Evolutionary conservation across 306 rosid species (phyloP).

Genomic region (Begonia masoniana): DNA sequence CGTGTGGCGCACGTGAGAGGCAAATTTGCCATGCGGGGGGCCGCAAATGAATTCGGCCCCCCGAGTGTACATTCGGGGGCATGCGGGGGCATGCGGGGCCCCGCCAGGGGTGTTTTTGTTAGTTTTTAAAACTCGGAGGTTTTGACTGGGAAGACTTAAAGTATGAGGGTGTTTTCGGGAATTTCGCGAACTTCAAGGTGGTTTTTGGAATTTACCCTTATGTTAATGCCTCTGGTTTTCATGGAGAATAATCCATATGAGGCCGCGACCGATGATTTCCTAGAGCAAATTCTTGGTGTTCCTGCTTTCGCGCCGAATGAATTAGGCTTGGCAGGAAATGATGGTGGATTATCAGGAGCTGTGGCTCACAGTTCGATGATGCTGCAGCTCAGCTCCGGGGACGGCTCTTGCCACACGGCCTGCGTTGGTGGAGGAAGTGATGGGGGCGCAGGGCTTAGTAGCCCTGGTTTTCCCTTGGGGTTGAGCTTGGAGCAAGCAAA

Average conservation of each 20-base stretch:
- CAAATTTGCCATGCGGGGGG: too few species aligned
- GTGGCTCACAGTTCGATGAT: conserved; percentile 38
- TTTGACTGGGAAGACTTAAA: too few species aligned
- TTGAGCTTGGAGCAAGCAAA: conserved; percentile 85
- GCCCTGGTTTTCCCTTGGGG: conserved; percentile 64
- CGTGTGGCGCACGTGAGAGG: too few species aligned
- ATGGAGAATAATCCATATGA: conserved; percentile 84
- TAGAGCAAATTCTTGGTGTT: conserved; percentile 81
- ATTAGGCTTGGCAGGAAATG: conserved; percentile 29
- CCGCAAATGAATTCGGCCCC: too few species aligned
- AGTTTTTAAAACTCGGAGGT: too few species aligned
- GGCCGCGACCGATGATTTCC: conserved; percentile 66
- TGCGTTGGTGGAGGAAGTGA: conserved; percentile 27
- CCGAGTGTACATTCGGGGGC: too few species aligned
- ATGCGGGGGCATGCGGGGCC: too few species aligned
- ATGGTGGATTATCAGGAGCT: conserved; percentile 24
- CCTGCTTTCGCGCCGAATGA: conserved; percentile 55
- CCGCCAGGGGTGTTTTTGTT: too few species aligned
- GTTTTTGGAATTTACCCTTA: too few species aligned
- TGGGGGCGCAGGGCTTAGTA: conserved; percentile 30
- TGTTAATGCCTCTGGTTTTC: background rate
- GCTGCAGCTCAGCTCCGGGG: conserved; percentile 78
- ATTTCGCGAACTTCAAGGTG: too few species aligned
- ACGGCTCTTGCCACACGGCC: conserved; percentile 32
- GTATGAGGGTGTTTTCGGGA: too few species aligned